Base-by-base conservation (phyloP, 2,329 filamentous ascomycete genomes). In the Zalaria obscura region DNA sequence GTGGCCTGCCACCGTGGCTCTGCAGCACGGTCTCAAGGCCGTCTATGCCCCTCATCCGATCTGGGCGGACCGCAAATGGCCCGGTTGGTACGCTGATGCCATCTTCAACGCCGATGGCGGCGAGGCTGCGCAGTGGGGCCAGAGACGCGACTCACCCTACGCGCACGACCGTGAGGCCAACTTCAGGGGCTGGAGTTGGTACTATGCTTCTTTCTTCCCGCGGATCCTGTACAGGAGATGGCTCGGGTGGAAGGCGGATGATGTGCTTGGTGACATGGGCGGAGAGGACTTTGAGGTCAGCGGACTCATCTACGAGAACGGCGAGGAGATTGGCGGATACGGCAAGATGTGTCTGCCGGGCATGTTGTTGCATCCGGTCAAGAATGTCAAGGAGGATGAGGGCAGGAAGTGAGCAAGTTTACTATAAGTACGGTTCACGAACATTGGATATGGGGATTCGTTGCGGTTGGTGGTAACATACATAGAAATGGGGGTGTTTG, bases 1-100 rank as follows among this genome's bases (percentile, higher is more conserved):
- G 88, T 95, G 86, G 86, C 85, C 88, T 0, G 80, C 81, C 1
- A 91, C 83, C 0, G 78, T 84, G 1, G 84, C 88, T 1, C 71
- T 96, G 6, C 88, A 95, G 45, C 88, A 95, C 58, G 89, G 89
- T 7, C 79, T 84, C 64, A 96, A 95, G 66, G 87, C 85, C 32
- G 87, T 95, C 9, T 93, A 82, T 50, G 86, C 80, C 2, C 89
- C 89, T 1, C 89, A 96, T 54, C 85, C 88, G 1, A 73, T 93
- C 42, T 96, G 82, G 57, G 76, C 89, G 10, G 88, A 94, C 61
- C 79, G 88, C 42, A 73, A 77, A 52, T 96, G 89, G 89, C 87
- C 87, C 0, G 72, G 75, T 2, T 73, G 76, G 40, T 87, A 87
- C 55, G 73, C 91, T 46, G 80, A 86, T 31, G 72, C 73, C 31